Base-by-base conservation (phyloP, 345 rosid genomes). In the Gossypium ekmanianum region DNA sequence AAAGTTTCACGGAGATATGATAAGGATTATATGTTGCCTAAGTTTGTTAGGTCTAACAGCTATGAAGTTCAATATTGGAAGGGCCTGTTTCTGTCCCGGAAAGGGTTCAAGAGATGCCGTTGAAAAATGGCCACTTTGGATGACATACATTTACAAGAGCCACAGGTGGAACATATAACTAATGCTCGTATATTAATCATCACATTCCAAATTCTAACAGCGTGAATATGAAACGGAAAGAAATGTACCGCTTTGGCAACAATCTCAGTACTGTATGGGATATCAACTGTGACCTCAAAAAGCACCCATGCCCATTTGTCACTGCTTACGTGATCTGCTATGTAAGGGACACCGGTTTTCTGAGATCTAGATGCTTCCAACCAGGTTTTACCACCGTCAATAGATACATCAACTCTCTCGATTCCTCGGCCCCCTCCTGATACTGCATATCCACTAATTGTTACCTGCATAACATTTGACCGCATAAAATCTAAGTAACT, bases 361-460 rank as follows among this genome's bases (percentile, higher is more conserved):
- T 95, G 99, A 77, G 50, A 86, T 81, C 91, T 93, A 20, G 83
- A 83, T 50, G 97, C 94, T 83, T 95, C 99, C 68, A 87, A 72
- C 99, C 98, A 95, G 75, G 79, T 90, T 85, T 88, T 90, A 44
- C 99, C 97, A 54, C 99, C 97, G 78, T 95, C 97, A 3, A 90
- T 61, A 18, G 99, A 95, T 71, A 93, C 84, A 82, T 95, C 98
- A 58, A 95, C 88, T 78, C 99, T 84, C 82, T 95, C 99, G 75
- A 94, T 94, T 71, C 98, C 98, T 0, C 98, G 97, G 20, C 98
- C 98, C 76, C 99, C 99, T 85, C 99, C 99, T 44, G 98, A 90
- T 59, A 75, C 88, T 3, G 97, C 98, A 81, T 95, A 95, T 63
- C 99, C 97, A 73, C 87, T 84, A 47, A 95, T 81, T 74, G 77